Percentiles rank a stretch among this genome's conserved stretches.
phyloP scores from a whole-genome alignment of 1,284 basidiomycete genomes.

The Malassezia japonica region DNA sequence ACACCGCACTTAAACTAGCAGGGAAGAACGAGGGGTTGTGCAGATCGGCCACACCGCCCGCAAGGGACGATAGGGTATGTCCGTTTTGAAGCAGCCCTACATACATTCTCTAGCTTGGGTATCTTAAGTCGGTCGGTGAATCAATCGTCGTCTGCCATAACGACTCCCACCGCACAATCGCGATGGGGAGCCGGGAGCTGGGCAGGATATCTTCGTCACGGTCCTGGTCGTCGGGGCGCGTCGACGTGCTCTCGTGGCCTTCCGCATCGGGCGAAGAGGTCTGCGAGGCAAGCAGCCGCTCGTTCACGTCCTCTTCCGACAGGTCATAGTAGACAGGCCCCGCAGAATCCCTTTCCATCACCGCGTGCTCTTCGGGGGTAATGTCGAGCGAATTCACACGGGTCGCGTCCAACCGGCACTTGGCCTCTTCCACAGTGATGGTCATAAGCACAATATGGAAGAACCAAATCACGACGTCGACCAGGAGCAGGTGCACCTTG shows the following conservation, averaged over 20 bases:
- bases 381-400: background rate
- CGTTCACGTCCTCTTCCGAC: background rate
- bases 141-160: no score
- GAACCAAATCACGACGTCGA: slow-evolving; percentile 13
- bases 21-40: slow-evolving; percentile 27
- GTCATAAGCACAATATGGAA: slow-evolving; percentile 18
- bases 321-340: no score
- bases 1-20: slow-evolving; percentile 33
- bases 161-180: slow-evolving; percentile 1
- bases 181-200: slow-evolving; percentile 2
- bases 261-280: background rate
- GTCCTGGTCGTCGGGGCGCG: background rate
- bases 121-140: no score
- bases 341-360: no score
- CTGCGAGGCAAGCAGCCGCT: background rate
- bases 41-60: slow-evolving; percentile 30
- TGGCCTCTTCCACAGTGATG: slow-evolving; percentile 20
- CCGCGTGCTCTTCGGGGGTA: background rate
- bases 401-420: background rate
- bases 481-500: slow-evolving; percentile 21
- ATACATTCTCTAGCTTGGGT: slow-evolving; percentile 17
- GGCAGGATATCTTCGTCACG: background rate
- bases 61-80: slow-evolving; percentile 17
- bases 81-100: slow-evolving; percentile 40
- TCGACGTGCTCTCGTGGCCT: no score